Conservation (phyloP, 2,329 filamentous ascomycete genomes). For the Albophoma yamanashiensis region DNA sequence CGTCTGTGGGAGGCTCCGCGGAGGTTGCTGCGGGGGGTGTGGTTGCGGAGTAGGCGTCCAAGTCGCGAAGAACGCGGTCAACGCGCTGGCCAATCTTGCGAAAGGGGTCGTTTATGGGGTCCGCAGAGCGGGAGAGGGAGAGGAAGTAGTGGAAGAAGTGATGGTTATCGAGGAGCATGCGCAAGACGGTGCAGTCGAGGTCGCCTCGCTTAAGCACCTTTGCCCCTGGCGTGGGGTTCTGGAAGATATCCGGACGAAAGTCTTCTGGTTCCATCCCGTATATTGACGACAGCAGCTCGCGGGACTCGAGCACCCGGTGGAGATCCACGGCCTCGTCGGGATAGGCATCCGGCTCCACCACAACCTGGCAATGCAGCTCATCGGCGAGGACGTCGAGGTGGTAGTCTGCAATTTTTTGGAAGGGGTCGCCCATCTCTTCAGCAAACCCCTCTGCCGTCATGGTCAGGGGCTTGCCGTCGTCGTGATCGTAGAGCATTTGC, state of each 20-base stretch:
- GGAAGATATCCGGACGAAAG: slow-evolving; percentile 37
- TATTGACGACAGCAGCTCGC: slow-evolving; percentile 40
- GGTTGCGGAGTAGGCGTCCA: slow-evolving; percentile 21
- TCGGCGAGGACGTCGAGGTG: slow-evolving; percentile 41
- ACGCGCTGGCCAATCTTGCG: slow-evolving; percentile 36
- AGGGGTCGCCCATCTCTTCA: slow-evolving; percentile 36
- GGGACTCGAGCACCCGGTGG: slow-evolving; percentile 34
- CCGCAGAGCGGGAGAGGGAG: slow-evolving; percentile 30
- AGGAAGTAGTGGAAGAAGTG: slow-evolving; percentile 44
- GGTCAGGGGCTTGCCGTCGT: slow-evolving; percentile 24
- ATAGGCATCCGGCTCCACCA: slow-evolving; percentile 20
- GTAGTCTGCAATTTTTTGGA: slow-evolving; percentile 35
- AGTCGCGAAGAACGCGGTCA: slow-evolving; percentile 32
- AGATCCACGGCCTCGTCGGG: slow-evolving; percentile 18
- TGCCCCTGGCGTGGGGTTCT: slow-evolving; percentile 15
- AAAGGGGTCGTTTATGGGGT: slow-evolving; percentile 35
- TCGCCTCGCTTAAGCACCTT: slow-evolving; percentile 32
- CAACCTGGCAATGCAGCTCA: slow-evolving; percentile 37
- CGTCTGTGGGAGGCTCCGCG: slow-evolving; percentile 24
- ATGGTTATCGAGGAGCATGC: slow-evolving; percentile 42
- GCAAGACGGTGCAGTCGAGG: slow-evolving; percentile 39
- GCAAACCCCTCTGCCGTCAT: slow-evolving; percentile 33
- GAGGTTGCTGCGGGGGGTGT: not conserved
- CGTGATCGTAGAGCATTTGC: slow-evolving; percentile 31
- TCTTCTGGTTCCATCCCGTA: slow-evolving; percentile 25